Evolutionary conservation across 495 filamentous ascomycete genomes (phyloP).

Genomic region (Tricharina praecox): DNA sequence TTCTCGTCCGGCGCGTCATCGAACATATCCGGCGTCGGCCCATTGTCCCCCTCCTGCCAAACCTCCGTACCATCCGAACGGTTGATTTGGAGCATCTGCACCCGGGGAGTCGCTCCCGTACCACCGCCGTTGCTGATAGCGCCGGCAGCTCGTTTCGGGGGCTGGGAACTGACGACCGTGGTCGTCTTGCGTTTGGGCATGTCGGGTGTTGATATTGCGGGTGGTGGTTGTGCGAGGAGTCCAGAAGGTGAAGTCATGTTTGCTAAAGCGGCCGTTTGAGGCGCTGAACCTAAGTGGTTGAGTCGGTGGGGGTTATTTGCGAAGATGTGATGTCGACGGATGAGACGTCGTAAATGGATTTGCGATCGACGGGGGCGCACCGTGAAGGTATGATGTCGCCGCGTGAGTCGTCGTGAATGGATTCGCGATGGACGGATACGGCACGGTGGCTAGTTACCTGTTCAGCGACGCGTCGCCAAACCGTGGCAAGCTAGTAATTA

Average conservation of each 20-base stretch:
- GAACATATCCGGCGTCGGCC: slow-evolving; percentile 23
- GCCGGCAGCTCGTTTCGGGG: background rate
- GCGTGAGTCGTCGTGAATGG: background rate
- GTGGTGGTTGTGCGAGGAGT: background rate
- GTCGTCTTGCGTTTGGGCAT: background rate
- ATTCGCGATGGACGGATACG: no score
- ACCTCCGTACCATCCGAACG: slow-evolving; percentile 22
- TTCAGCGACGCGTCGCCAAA: no score
- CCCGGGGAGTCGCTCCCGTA: background rate
- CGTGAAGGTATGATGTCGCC: background rate
- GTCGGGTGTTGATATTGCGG: background rate
- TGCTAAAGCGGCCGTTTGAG: background rate
- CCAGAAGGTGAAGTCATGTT: background rate
- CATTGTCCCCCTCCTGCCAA: slow-evolving; percentile 24
- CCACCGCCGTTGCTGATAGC: slow-evolving; percentile 1
- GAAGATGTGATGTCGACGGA: no score
- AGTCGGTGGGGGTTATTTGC: no score
- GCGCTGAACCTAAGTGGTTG: background rate
- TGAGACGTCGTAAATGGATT: no score
- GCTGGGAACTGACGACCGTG: background rate
- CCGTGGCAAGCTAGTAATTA: no score
- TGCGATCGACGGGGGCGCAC: no score
- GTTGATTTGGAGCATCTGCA: slow-evolving; percentile 1
- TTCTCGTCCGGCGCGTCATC: slow-evolving; percentile 21
- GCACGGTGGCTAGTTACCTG: no score